Evolutionary conservation across 2,329 filamentous ascomycete genomes (phyloP).

Genomic region (Penicillium sp.): DNA sequence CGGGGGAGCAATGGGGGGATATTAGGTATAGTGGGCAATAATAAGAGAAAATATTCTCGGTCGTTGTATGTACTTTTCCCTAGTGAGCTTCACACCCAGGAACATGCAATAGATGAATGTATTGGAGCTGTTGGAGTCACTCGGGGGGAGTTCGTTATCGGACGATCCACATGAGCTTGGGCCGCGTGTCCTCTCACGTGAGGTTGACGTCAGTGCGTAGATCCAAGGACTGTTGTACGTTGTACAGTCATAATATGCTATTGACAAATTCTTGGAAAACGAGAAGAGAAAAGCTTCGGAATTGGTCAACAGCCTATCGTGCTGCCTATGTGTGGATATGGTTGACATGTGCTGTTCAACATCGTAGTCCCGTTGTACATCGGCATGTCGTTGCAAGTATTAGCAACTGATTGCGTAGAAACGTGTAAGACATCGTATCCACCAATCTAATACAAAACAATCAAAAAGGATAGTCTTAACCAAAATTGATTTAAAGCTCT

Average conservation of each 20-base stretch:
- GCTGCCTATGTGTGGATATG: neutral
- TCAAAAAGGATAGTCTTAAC: too few species aligned
- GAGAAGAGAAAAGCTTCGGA: neutral
- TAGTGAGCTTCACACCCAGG: neutral
- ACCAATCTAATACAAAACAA: too few species aligned
- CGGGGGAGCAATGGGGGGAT: neutral
- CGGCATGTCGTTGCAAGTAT: neutral
- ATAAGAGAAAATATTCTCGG: neutral
- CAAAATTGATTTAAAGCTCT: too few species aligned
- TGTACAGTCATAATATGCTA: neutral
- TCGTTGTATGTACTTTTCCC: neutral
- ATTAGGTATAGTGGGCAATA: neutral
- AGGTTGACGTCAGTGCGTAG: constrained; percentile 19
- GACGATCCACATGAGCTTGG: constrained; percentile 20
- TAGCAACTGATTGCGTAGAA: too few species aligned
- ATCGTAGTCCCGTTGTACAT: neutral
- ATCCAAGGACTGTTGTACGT: neutral
- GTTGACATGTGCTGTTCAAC: constrained; percentile 6
- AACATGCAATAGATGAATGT: neutral
- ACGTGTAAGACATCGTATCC: too few species aligned
- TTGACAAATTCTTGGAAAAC: neutral
- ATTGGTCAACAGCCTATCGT: neutral
- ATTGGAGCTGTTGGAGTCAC: constrained; percentile 8
- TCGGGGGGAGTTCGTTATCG: constrained; percentile 18
- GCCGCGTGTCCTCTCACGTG: constrained; percentile 28